Percentiles rank a stretch among this genome's conserved stretches.
Evolutionary conservation across 139 green algal species (phyloP).

Genomic region (Chlorella sp.): DNA sequence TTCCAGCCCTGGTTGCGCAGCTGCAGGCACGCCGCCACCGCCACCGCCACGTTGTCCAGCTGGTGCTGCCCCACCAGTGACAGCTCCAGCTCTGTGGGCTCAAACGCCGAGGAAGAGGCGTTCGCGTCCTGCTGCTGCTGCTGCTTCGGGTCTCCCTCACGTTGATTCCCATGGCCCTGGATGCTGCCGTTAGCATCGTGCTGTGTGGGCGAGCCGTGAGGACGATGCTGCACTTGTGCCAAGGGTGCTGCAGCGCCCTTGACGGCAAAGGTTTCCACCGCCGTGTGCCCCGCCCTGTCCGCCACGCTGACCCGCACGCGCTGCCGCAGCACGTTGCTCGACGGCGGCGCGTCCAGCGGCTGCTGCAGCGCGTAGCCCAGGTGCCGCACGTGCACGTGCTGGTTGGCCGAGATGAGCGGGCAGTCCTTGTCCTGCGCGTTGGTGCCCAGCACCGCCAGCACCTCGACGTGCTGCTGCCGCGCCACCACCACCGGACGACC

Average conservation of each 20-base stretch:
- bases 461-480: conserved; percentile 45
- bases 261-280: too few species aligned
- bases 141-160: too few species aligned
- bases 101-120: not conserved
- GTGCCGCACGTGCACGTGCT: conserved; percentile 16
- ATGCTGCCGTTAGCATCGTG: not conserved
- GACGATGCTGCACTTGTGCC: not conserved
- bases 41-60: conserved; percentile 56
- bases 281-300: too few species aligned
- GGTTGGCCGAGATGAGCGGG: conserved; percentile 12
- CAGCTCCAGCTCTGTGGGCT: conserved; percentile 11
- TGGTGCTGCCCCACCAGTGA: conserved; percentile 63
- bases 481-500: conserved; percentile 56
- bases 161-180: too few species aligned
- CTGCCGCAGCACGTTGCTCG: not conserved
- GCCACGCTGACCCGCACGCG: not conserved
- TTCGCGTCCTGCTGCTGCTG: too few species aligned
- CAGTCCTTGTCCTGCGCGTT: conserved; percentile 14
- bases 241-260: not conserved
- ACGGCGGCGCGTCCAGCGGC: too few species aligned
- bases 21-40: conserved; percentile 40
- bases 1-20: conserved; percentile 29
- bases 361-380: not conserved
- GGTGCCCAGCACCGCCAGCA: conserved; percentile 23
- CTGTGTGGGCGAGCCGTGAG: not conserved